Conservation (phyloP, 1,284 basidiomycete species). For the Agaricales sp. region DNA sequence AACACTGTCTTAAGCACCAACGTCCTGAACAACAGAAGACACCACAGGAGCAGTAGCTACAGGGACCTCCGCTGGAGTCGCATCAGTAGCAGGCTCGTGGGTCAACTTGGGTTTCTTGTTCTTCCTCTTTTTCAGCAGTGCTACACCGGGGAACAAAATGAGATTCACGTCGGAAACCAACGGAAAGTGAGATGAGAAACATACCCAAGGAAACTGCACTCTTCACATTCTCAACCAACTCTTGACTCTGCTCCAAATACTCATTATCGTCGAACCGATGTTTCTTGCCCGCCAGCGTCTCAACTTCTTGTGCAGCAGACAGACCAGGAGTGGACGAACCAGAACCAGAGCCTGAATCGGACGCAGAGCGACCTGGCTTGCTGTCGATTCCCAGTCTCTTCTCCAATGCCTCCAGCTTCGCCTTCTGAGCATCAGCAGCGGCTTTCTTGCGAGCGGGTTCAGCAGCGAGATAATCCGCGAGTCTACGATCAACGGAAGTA, state of each 20-base stretch:
- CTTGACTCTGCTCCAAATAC: conserved; percentile 86
- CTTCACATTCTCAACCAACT: conserved; percentile 89
- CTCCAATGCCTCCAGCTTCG: conserved; percentile 81
- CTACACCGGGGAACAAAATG: conserved; percentile 20
- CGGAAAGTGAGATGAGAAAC: conserved; percentile 8
- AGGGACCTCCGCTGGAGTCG: not conserved
- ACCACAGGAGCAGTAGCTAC: not conserved
- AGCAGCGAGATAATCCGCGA: conserved; percentile 83
- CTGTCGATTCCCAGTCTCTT: conserved; percentile 66
- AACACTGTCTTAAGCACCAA: conserved; percentile 2
- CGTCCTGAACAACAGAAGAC: not conserved
- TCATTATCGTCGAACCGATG: conserved; percentile 88
- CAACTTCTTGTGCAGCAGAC: conserved; percentile 29
- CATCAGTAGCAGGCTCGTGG: conserved; percentile 9
- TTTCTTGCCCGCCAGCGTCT: conserved; percentile 63
- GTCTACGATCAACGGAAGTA: conserved; percentile 30
- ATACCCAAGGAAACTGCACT: conserved; percentile 79
- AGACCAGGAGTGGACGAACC: conserved; percentile 14
- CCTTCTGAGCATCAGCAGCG: conserved; percentile 70
- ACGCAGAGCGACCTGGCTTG: conserved; percentile 11
- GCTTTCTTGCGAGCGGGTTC: conserved; percentile 79
- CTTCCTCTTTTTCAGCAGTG: conserved; percentile 80
- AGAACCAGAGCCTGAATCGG: conserved; percentile 14
- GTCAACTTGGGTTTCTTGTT: conserved; percentile 48
- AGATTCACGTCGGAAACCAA: not conserved